Conservation (phyloP, 2,329 filamentous ascomycete species). For the Fusarium verrucosum region DNA sequence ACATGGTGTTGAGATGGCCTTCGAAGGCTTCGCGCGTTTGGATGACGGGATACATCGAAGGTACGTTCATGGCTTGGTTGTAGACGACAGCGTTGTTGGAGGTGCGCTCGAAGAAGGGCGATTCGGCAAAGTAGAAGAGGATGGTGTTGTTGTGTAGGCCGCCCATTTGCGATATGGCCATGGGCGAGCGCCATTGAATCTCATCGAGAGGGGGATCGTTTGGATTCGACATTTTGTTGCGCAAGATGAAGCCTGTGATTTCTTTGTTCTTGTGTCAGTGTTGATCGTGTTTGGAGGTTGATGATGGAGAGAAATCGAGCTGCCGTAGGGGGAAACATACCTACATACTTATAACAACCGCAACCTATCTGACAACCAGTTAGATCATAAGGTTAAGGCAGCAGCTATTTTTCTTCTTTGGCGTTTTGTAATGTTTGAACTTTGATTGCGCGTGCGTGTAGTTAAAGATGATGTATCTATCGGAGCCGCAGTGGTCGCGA, state of each 20-base stretch:
- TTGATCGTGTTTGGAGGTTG: no score
- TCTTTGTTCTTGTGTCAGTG: no score
- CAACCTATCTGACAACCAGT: no score
- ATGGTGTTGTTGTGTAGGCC: slow-evolving; percentile 72
- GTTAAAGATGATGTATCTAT: no score
- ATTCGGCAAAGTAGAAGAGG: slow-evolving; percentile 73
- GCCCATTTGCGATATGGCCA: slow-evolving; percentile 59
- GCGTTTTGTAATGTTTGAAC: no score
- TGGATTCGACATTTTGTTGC: slow-evolving; percentile 53
- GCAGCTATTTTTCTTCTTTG: no score
- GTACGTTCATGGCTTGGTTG: slow-evolving; percentile 70
- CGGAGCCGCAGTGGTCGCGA: no score
- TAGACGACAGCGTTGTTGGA: slow-evolving; percentile 73
- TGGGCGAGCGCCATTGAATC: slow-evolving; percentile 70
- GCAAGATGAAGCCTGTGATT: slow-evolving; percentile 11
- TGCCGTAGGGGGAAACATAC: no score
- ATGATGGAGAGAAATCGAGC: no score
- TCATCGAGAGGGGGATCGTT: slow-evolving; percentile 69
- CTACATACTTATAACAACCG: no score
- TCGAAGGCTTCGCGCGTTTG: slow-evolving; percentile 71
- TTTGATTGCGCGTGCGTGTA: no score
- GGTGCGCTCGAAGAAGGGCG: slow-evolving; percentile 73
- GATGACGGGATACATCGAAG: slow-evolving; percentile 65
- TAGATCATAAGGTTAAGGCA: no score
- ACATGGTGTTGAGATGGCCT: slow-evolving; percentile 69